Base-by-base conservation (phyloP, 2,329 filamentous ascomycete genomes). In the Colletotrichum kahawae region DNA sequence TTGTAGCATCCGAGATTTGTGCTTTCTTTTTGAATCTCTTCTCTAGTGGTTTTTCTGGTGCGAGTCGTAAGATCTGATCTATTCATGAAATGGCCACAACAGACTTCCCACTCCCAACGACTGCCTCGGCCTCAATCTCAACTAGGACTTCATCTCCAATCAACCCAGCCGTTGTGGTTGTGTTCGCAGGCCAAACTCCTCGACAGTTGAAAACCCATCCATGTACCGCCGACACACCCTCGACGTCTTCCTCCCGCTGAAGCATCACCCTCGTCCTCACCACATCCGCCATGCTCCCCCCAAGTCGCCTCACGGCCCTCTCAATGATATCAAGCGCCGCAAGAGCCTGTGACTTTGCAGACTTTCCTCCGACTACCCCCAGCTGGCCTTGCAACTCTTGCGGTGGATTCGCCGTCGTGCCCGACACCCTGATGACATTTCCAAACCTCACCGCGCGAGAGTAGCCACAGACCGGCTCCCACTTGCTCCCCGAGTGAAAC, bases 231-330 rank as follows among this genome's bases (percentile, higher is more conserved):
- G 63, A 75, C 9, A 75, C 72, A 13, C 10, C 56, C 7, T 5
- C n/a, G 2, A 63, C 72, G 16, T 72, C 69, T 34, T 72, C 56
- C 34, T 75, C 72, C 24, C 43, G 54, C 24, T 27, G 68, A 12
- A 67, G n/a, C 72, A 75, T 64, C 54, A 67, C 63, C 69, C 63
- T 66, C 38, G 72, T 75, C 69, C 68, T 62, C 5, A 71, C 72
- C n/a, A 75, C 72, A 3, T 75, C 72, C 27, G 62, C 21, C 72
- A 72, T 72, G 62, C 27, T 57, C 2, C 72, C 68, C 3, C 72
- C 72, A 6, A 67, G n/a, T 8, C 69, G 33, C 9, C 27, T 31
- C 6, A 72, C 10, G 1, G 62, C 56, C 12, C 72, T n/a, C 43
- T 72, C 72, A 8, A 67, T 59, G 2, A 34, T 57, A 13, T 72